These are phyloP conservation scores for Yamadazyma kitorensis DNA, from an alignment of 805 yeast genomes.

Conservation along the genomic window DNA sequence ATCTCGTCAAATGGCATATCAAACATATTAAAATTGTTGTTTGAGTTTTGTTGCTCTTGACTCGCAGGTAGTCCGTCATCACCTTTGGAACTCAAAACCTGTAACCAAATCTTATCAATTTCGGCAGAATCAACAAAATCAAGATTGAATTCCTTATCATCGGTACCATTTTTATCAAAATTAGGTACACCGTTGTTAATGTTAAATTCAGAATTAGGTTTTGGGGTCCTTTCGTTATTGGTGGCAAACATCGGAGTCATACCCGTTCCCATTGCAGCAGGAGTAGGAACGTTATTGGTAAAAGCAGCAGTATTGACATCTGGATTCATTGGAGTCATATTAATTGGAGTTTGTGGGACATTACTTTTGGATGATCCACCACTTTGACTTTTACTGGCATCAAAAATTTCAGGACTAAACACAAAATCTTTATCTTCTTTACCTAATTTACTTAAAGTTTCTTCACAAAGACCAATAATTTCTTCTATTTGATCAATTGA, in stretches of 20 bases:
- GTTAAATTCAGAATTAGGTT: conserved; percentile 9
- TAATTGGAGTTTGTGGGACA: background rate
- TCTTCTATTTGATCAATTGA: conserved; percentile 23
- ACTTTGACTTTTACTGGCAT: conserved; percentile 4
- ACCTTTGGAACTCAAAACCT: conserved; percentile 26
- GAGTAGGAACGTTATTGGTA: background rate
- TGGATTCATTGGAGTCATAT: background rate
- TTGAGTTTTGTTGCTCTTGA: conserved; percentile 2
- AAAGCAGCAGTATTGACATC: background rate
- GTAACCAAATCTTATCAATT: conserved; percentile 35
- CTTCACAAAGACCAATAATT: conserved; percentile 24
- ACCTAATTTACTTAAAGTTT: conserved; percentile 21
- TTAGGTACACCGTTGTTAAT: conserved; percentile 4
- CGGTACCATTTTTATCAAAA: background rate
- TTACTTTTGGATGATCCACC: background rate
- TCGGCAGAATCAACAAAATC: conserved; percentile 25
- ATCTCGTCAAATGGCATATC: too few species aligned
- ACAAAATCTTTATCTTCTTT: conserved; percentile 11
- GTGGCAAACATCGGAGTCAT: background rate
- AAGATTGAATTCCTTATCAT: conserved; percentile 9
- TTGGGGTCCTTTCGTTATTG: background rate
- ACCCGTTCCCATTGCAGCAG: background rate
- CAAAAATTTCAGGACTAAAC: conserved; percentile 12
- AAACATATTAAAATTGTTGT: too few species aligned
- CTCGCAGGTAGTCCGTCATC: conserved; percentile 2